Conservation (phyloP, 257 asterid species). For the Schizonepeta tenuifolia region DNA sequence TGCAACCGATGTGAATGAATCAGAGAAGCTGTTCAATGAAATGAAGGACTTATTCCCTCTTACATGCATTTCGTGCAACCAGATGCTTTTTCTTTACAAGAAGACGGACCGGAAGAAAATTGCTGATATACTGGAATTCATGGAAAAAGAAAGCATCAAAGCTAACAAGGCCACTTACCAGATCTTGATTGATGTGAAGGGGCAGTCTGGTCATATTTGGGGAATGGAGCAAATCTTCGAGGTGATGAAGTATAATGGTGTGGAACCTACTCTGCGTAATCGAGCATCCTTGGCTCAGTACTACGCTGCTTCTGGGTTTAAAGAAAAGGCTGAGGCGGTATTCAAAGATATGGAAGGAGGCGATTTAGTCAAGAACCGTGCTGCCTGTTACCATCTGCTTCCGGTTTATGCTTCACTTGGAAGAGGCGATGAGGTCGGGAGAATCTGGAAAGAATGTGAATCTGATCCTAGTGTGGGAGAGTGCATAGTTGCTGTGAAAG, state of each 20-base stretch:
- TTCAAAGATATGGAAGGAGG: conserved; percentile 73
- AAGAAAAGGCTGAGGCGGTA: conserved; percentile 67
- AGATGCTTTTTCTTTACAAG: conserved; percentile 71
- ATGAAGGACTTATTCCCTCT: conserved; percentile 62
- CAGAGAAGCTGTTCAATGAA: conserved; percentile 70
- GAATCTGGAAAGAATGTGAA: conserved; percentile 67
- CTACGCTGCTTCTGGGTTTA: conserved; percentile 49
- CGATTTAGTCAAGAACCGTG: conserved; percentile 43
- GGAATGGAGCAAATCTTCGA: conserved; percentile 74
- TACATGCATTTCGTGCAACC: conserved; percentile 62
- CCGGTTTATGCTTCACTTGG: conserved; percentile 69
- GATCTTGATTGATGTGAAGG: conserved; percentile 62
- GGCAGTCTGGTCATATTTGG: conserved; percentile 56
- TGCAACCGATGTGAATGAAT: conserved; percentile 40
- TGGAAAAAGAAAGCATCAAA: conserved; percentile 69
- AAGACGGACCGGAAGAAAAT: conserved; percentile 60
- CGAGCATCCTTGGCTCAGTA: conserved; percentile 48
- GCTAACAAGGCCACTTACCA: conserved; percentile 60
- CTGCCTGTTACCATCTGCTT: conserved; percentile 47
- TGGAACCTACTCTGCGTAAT: conserved; percentile 42
- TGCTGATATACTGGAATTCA: conserved; percentile 52
- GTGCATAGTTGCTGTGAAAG: conserved; percentile 62
- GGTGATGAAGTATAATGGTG: conserved; percentile 63
- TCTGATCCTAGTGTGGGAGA: conserved; percentile 49
- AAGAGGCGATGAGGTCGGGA: conserved; percentile 58